Evolutionary conservation across 2,329 filamentous ascomycete species (phyloP).

Genomic region (Ciborinia camelliae): DNA sequence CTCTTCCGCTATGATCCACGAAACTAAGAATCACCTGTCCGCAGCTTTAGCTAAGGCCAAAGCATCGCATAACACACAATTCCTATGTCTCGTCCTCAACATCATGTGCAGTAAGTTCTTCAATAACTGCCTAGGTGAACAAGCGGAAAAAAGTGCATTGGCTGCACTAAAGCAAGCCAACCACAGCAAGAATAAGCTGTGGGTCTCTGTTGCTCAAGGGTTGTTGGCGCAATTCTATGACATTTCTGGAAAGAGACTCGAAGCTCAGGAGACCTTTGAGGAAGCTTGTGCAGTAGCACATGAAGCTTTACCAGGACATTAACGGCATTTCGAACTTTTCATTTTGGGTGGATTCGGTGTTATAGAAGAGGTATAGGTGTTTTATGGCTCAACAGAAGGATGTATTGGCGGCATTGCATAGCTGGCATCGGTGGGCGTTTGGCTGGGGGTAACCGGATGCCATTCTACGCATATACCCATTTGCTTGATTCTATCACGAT

Average conservation of each 20-base stretch:
- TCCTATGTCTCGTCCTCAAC: constrained; percentile 77
- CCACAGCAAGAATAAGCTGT: constrained; percentile 67
- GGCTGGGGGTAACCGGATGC: constrained; percentile 20
- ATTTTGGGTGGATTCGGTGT: neutral
- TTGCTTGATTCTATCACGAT: constrained; percentile 22
- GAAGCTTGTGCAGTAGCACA: constrained; percentile 40
- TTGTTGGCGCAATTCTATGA: constrained; percentile 75
- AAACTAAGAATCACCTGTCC: constrained; percentile 75
- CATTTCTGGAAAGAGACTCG: constrained; percentile 60
- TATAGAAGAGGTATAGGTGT: neutral
- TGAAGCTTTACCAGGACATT: constrained; percentile 25
- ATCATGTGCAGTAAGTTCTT: constrained; percentile 76
- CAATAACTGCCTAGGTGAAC: constrained; percentile 62
- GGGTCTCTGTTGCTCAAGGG: constrained; percentile 77
- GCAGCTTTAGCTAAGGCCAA: constrained; percentile 68
- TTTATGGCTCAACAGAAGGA: neutral
- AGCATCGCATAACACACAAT: constrained; percentile 69
- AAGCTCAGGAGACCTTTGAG: constrained; percentile 46
- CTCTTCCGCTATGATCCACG: constrained; percentile 64
- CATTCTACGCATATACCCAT: constrained; percentile 26
- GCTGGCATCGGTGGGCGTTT: constrained; percentile 16
- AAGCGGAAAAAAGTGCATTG: constrained; percentile 71
- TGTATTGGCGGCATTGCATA: constrained; percentile 1
- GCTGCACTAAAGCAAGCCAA: constrained; percentile 66
- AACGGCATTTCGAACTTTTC: neutral